Percentiles rank a stretch among this genome's conserved stretches.
Evolutionary conservation across 441 rosid species (phyloP).

Genomic region (Gossypium davidsonii): DNA sequence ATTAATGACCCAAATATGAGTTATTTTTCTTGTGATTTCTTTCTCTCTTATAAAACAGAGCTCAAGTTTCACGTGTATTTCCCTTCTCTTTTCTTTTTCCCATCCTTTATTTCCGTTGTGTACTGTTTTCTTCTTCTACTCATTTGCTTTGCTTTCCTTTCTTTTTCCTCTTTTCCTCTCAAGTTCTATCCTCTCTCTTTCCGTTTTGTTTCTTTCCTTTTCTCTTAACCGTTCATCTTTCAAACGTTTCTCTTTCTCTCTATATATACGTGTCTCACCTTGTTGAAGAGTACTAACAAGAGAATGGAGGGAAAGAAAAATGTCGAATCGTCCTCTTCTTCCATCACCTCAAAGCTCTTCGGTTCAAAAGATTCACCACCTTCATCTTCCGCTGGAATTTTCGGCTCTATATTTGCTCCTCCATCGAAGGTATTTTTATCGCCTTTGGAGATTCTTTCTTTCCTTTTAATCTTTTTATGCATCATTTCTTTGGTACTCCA

Average conservation of each 20-base stretch:
- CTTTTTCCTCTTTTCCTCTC: background rate
- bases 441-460: conserved; percentile 21
- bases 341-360: conserved; percentile 67
- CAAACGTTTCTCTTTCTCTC: background rate
- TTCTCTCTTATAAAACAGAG: background rate
- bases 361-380: conserved; percentile 53
- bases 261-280: background rate
- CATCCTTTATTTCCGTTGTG: conserved; percentile 10
- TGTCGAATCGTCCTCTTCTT: conserved; percentile 36
- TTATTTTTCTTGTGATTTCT: background rate
- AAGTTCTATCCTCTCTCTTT: background rate
- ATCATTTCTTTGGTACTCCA: background rate
- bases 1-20: background rate
- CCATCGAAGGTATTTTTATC: conserved; percentile 41
- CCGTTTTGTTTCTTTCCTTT: background rate
- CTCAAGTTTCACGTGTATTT: conserved; percentile 51
- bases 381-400: conserved; percentile 57
- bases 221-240: conserved; percentile 6
- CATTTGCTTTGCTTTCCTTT: background rate
- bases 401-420: conserved; percentile 67
- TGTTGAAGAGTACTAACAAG: background rate
- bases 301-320: conserved; percentile 67
- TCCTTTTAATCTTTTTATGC: conserved; percentile 4
- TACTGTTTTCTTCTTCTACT: conserved; percentile 7
- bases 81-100: conserved; percentile 27